Base-by-base conservation (phyloP, 2,329 filamentous ascomycete species). In the Clonostachys rosea region DNA sequence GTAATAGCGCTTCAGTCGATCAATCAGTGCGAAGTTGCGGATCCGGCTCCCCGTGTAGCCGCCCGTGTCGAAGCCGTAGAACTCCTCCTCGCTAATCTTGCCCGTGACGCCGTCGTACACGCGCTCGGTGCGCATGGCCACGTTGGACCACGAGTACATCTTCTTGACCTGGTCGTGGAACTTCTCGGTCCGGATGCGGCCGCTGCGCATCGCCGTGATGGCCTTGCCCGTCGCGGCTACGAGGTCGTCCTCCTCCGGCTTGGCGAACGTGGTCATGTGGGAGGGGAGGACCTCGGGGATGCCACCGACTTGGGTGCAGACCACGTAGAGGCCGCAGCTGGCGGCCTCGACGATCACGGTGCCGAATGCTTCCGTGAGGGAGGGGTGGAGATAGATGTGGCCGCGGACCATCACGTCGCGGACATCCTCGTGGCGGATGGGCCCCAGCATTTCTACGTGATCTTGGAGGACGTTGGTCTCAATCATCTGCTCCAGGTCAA, bases 131-230 rank as follows among this genome's bases (percentile, higher is more conserved):
- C 94, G 87, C 57, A 87, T 81, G 13, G 94, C 94, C 30, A 99
- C 92, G 63, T 99, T 92, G 30, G 89, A 89, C 94, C 94, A 99
- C 2, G 90, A 95, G 70, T 99, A 99, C 94, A 97, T 97, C 72
- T 88, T 89, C 66, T 92, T 91, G 52, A 99, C 94, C 66, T 97
- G 89, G 55, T 96, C 92, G 63, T 99, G 94, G 61, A 99, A 99
- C 40, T 86, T 82, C 63, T 97, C 92, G 1, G 94, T 95, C 52
- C 90, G 84, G 30, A 99, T 87, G 57, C 86, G 89, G 56, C 91
- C 92, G 6, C 86, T 87, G 41, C 92, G 84, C 47, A 99, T 76
- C 33, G 89, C 86, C 0, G 84, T 86, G 51, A 99, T 97, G 16
- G 95, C 94, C 54, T 86, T 86, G 16, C 89, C 88, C 0, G 95